phyloP scores from a whole-genome alignment of 2,329 filamentous ascomycete genomes.

The Penicillium sp. region DNA sequence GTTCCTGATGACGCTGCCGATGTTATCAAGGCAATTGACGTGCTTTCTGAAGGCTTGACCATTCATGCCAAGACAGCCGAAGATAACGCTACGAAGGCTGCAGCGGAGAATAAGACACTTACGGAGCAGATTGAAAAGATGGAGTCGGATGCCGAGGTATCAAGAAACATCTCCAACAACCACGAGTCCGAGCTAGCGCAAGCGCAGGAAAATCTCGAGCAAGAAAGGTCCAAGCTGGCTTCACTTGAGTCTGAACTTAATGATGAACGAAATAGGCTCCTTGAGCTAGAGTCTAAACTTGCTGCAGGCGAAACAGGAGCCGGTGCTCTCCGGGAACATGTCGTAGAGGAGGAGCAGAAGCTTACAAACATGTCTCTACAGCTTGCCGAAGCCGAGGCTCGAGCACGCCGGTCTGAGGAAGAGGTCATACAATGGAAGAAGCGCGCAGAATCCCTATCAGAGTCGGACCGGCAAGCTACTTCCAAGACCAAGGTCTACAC shows the following conservation, averaged over 20 bases:
- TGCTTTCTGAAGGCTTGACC: constrained; percentile 62
- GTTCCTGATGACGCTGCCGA: constrained; percentile 62
- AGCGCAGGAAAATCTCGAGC: constrained; percentile 59
- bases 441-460: constrained; percentile 49
- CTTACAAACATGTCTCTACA: constrained; percentile 70
- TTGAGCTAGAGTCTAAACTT: constrained; percentile 71
- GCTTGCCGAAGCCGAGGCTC: constrained; percentile 75
- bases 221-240: constrained; percentile 52
- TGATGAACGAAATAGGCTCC: constrained; percentile 72
- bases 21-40: constrained; percentile 65
- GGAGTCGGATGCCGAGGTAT: constrained; percentile 61
- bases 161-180: constrained; percentile 58
- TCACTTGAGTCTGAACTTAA: constrained; percentile 59
- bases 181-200: constrained; percentile 59
- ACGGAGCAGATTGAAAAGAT: constrained; percentile 61
- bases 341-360: constrained; percentile 76
- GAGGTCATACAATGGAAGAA: constrained; percentile 73
- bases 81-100: constrained; percentile 63
- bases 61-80: constrained; percentile 66
- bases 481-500: constrained; percentile 72
- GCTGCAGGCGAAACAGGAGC: constrained; percentile 84
- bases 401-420: constrained; percentile 75
- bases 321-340: constrained; percentile 73
- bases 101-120: constrained; percentile 66
- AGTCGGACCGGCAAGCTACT: constrained; percentile 42